Evolutionary conservation across 2,329 filamentous ascomycete genomes (phyloP), one percentile per base, ranked within the genome.

Genomic region (Trichocomaceae sp.): DNA sequence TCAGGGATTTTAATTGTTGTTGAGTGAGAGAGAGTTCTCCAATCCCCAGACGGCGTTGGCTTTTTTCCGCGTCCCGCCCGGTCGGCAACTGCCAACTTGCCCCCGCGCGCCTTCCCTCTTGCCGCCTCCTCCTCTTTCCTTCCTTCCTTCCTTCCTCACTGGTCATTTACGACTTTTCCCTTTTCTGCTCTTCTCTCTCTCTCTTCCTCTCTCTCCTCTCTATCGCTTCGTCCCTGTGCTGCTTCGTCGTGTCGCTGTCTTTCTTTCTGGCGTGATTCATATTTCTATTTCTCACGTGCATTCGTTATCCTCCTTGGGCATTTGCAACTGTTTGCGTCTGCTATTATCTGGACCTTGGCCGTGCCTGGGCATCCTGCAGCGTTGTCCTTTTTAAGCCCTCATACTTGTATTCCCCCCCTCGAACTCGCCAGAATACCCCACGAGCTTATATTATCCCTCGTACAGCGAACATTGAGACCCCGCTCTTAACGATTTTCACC

Each of bases 11-110:
- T 22, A 2, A 5, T n/a, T 7, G 23, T 7, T 26, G 23, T 26
- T 26, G 23, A 3, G n/a, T n/a, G n/a, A n/a, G n/a, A 3, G 23
- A 3, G 7, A 26, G 23, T 19, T 19, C 39, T 20, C 31, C 31
- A 35, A 19, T 42, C 39, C 39, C 35, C 35, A 39, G 35, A 39
- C 35, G 35, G 17, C 19, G 39, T 22, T 42, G 39, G 39, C 3
- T 12, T 29, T 4, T 9, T 47, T 29, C 7, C 22, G 15, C 29
- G 22, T 47, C 45, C 45, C 45, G 45, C 45, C 45, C 45, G 45
- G 23, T 31, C 45, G 45, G 45, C 23, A 47, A 22, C n/a, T 54
- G 45, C 22, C 23, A 47, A 22, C n/a, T 54, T 54, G 44, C 44
- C 51, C 35, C 50, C 33, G 42, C 33, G 31, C 44, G 35, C 17